Base-by-base conservation (phyloP, 768 basidiomycete species). In the Termitomyces sp. region DNA sequence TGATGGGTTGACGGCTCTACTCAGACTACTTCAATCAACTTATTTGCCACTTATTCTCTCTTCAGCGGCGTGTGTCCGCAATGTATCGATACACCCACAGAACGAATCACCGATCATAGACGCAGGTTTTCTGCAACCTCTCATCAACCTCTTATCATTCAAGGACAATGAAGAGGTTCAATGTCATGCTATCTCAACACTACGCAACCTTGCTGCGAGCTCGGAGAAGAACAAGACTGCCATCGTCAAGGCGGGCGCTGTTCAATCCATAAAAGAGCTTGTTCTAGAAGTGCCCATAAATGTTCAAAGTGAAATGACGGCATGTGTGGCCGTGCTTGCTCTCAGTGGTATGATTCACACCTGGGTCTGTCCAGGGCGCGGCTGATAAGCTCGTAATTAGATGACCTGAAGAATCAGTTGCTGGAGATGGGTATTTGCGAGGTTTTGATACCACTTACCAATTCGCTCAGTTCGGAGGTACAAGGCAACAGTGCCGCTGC, bases 91-190 rank as follows among this genome's bases (percentile, higher is more conserved):
- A 57, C 97, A 98, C 70, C 97, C 97, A 0, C 85, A 87, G 68
- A 99, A 99, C 78, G 97, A 98, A 72, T 97, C 94, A 1, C 97
- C 96, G 17, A 99, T 99, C 70, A 99, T 99, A 70, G 97, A 99
- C 66, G 91, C 94, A 35, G 96, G 96, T 19, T 99, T 99, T 79
- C 74, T 98, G 59, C 89, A 93, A 65, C 97, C 97, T 0, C 76
- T 99, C 40, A 98, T 99, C 70, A 94, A 93, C 67, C 81, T 99
- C 32, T 78, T 99, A 21, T 92, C 95, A 1, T 98, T 98, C 77
- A 98, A 98, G 71, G 97, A 99, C 71, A 98, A 98, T 66, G 97
- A 99, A 75, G 97, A 99, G 72, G 94, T 99, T 23, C 97, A 99
- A 69, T 98, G 97, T 67, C 97, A 99, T 65, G 97, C 97, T 19